Evolutionary conservation across 1,284 basidiomycete genomes (phyloP), one percentile per base, ranked within the genome.

Genomic region (Rhodofomes roseus): DNA sequence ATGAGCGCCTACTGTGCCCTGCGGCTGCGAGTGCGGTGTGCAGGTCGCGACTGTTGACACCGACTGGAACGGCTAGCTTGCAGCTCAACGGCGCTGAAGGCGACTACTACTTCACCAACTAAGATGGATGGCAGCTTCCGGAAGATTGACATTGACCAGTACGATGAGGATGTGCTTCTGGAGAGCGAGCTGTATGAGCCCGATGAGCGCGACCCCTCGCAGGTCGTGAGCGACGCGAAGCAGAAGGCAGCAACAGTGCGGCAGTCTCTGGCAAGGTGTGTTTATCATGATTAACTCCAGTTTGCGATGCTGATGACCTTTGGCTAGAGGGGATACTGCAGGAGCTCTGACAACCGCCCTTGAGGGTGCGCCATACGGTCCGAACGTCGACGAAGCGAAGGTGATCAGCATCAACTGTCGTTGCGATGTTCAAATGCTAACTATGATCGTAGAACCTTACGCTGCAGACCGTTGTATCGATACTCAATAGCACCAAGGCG

Each of bases 401-500:
- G 95, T 95, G 53, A 44, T 59, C 60, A 29, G 43, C 4, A 23
- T 44, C 2, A n/a, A 12, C 44, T 39, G 4, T 51, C 44, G 18
- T 34, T 23, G 8, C 22, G 14, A 29, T 9, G 2, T 31, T 16
- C 14, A 20, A 12, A 2, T 27, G 36, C 27, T 16, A 12, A 31
- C 40, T 16, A 1, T 44, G 18, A 20, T n/a, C 61, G 2, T 68
- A 96, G 90, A 86, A 79, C 65, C 71, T 93, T 40, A 94, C 92
- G 0, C 85, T 96, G 14, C 84, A 89, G 64, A 87, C 90, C 1
- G 80, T 99, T n/a, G 82, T 98, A 36, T 90, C 93, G 2, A 95
- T 98, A 64, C 84, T 99, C 63, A 98, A 97, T 77, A 95, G 93
- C 60, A 98, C 96, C 14, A 95, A 96, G 71, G 83, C 95, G 3